Percentiles rank a stretch among this genome's conserved stretches.
Evolutionary conservation across 2,329 filamentous ascomycete genomes (phyloP).

Genomic region (Domatiomyces globalis): DNA sequence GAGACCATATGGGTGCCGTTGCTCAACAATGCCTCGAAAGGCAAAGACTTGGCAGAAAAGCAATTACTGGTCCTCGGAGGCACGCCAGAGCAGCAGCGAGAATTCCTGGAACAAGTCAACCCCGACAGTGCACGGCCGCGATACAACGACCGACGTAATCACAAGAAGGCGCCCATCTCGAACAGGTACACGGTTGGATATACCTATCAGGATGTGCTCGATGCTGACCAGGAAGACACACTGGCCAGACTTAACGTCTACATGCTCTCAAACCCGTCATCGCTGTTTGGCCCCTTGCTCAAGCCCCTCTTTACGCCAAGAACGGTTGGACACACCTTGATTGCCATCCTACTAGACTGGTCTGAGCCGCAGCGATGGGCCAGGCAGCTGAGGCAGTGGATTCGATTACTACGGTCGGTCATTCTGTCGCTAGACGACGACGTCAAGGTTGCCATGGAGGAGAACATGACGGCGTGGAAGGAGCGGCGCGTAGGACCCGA

Average conservation of each 20-base stretch:
- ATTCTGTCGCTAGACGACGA: conserved; percentile 59
- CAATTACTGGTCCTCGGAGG: conserved; percentile 81
- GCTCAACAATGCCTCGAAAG: conserved; percentile 79
- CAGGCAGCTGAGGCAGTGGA: conserved; percentile 76
- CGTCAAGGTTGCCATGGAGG: conserved; percentile 71
- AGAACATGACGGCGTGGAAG: conserved; percentile 66
- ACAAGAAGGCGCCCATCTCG: conserved; percentile 61
- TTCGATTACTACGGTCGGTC: conserved; percentile 65
- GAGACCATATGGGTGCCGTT: conserved; percentile 91
- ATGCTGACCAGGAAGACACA: conserved; percentile 91
- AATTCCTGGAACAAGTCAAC: conserved; percentile 56
- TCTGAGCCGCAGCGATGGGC: conserved; percentile 87
- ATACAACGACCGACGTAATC: conserved; percentile 36
- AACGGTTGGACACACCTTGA: conserved; percentile 70
- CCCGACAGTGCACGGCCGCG: conserved; percentile 25
- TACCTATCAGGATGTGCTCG: conserved; percentile 86
- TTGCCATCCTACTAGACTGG: conserved; percentile 93
- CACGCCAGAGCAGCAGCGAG: conserved; percentile 65
- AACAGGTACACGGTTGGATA: conserved; percentile 89
- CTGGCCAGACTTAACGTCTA: conserved; percentile 81
- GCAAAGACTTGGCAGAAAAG: conserved; percentile 81
- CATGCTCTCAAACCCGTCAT: conserved; percentile 70
- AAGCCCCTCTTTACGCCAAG: conserved; percentile 71
- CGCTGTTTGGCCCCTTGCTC: conserved; percentile 67
- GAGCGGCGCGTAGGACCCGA: conserved; percentile 46